These are phyloP conservation scores for Isabelozyma gotoi DNA, from an alignment of 805 yeast species.

Conservation along the genomic window DNA sequence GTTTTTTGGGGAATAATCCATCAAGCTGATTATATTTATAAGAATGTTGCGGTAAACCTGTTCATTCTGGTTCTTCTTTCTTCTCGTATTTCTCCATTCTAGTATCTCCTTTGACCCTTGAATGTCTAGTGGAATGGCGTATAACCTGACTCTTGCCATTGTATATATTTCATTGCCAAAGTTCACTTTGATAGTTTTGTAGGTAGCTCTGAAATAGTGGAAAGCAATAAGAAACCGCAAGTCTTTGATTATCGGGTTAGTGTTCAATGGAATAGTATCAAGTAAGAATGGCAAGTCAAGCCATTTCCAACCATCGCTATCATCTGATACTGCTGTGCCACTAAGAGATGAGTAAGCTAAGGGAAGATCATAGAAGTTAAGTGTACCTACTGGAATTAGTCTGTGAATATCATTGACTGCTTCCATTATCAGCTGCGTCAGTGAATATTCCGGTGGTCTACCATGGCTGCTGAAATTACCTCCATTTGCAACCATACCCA, in stretches of 20 bases:
- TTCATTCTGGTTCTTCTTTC: constrained; percentile 25
- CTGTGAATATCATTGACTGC: constrained; percentile 40
- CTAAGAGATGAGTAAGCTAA: constrained; percentile 27
- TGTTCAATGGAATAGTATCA: constrained; percentile 7
- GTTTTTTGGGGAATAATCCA: not conserved
- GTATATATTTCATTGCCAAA: constrained; percentile 5
- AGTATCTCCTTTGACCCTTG: constrained; percentile 27
- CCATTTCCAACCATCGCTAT: constrained; percentile 54
- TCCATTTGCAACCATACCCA: not conserved
- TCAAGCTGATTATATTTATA: constrained; percentile 25
- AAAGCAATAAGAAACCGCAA: constrained; percentile 44
- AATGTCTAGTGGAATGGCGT: constrained; percentile 47
- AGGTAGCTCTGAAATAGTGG: constrained; percentile 47
- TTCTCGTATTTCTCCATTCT: constrained; percentile 34
- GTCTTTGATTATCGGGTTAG: constrained; percentile 29
- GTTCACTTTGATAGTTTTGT: constrained; percentile 15
- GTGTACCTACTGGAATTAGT: constrained; percentile 49
- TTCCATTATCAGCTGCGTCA: constrained; percentile 9
- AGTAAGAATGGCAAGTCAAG: constrained; percentile 44
- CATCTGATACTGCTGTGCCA: constrained; percentile 29
- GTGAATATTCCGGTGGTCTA: not conserved
- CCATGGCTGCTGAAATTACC: not conserved
- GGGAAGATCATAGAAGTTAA: constrained; percentile 47
- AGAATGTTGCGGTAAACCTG: constrained; percentile 29
- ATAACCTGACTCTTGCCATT: constrained; percentile 41